Base-by-base conservation (phyloP, 768 basidiomycete genomes). In the Daedaleopsis nitida region DNA sequence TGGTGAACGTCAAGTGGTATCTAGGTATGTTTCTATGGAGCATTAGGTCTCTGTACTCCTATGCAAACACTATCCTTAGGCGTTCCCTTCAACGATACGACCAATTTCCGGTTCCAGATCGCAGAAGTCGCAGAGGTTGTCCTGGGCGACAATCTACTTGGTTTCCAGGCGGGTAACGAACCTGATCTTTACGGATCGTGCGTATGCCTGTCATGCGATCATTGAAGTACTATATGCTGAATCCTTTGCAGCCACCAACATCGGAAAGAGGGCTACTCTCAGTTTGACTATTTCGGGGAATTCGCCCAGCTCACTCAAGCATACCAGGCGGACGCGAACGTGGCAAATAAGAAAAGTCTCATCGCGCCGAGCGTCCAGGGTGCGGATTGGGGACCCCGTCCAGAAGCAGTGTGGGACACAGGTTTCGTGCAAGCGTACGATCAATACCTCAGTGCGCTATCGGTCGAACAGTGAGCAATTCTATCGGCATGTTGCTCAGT, bases 341-440 rank as follows among this genome's bases (percentile, higher is more conserved):
- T 74, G 17, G 65, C 73, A 0, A 75, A 78, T 32, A 75, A 75
- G 47, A 75, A 78, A 24, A 73, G 83, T 42, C 81, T 91, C 65
- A 78, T 88, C 59, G 87, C 84, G 0, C 89, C 88, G 0, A 86
- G 81, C 59, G 71, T 88, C n/a, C 81, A 78, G 42, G 81, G 78
- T 13, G 70, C 70, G 8, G 56, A 64, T 10, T 75, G 74, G 74
- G 83, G 85, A 69, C 69, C n/a, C 84, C 69, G 69, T 2, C 83
- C 81, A 0, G 78, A 86, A 65, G 67, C 77, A 44, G 76, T 84
- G 7, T 83, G 81, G 79, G 71, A 81, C 48, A 81, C 84, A 0
- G 80, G 80, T 1, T 86, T 81, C 61, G 73, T 82, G 17, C 72
- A 76, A 39, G 63, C 70, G 3, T 85, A 77, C 62, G 72, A 69